Conservation (phyloP, 768 basidiomycete genomes). For the Obba rivulosa region DNA sequence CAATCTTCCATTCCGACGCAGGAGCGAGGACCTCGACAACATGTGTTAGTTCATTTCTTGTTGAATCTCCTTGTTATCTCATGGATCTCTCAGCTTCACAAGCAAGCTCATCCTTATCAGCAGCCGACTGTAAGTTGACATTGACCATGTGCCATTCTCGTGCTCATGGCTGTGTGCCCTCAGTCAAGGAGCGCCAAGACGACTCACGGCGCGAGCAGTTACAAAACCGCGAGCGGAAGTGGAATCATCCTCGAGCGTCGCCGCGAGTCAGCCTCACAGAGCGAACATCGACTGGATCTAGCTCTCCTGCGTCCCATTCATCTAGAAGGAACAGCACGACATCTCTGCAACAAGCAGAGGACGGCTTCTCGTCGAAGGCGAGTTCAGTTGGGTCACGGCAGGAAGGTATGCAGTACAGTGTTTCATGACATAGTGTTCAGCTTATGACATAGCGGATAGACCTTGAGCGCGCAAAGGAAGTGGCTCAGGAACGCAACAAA, state of each 20-base stretch:
- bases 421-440: constrained; percentile 2
- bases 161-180: not conserved
- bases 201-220: constrained; percentile 25
- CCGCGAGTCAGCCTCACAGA: no score
- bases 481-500: constrained; percentile 37
- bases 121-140: constrained; percentile 19
- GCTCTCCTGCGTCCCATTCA: constrained; percentile 2
- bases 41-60: constrained; percentile 12
- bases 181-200: constrained; percentile 24
- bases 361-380: constrained; percentile 34
- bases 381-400: constrained; percentile 44
- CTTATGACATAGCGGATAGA: constrained; percentile 28
- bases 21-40: constrained; percentile 14
- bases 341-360: constrained; percentile 40
- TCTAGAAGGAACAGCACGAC: constrained; percentile 31
- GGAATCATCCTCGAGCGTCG: constrained; percentile 31
- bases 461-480: constrained; percentile 36
- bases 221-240: constrained; percentile 42
- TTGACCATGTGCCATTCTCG: not conserved
- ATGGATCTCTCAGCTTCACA: constrained; percentile 22
- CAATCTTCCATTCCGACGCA: constrained; percentile 15
- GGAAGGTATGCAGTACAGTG: constrained; percentile 38
- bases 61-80: no score
- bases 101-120: constrained; percentile 23
- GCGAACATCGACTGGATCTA: no score